Evolutionary conservation across 2,329 filamentous ascomycete genomes (phyloP), one percentile per base, ranked within the genome.

Genomic region (Madurella mycetomatis): DNA sequence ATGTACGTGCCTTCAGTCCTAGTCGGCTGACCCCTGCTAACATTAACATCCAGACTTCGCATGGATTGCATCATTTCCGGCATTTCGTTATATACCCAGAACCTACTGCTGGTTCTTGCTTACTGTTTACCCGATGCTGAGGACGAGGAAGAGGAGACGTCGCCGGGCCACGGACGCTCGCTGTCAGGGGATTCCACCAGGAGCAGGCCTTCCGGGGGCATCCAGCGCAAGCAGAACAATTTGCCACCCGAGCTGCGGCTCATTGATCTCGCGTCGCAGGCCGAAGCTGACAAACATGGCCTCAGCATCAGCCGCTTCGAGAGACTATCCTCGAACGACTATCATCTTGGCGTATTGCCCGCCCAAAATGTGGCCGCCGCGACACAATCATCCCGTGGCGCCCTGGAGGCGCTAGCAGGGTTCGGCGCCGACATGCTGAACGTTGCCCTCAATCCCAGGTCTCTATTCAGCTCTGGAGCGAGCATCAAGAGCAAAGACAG

Each of bases 11-110:
- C 5, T 4, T 7, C 1, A 4, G 16, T 2, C 12, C 2, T 16
- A 7, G 9, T 42, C 15, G 37, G 9, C 51, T 41, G 2, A n/a
- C 15, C 17, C 12, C 41, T 5, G 48, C 5, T 19, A 41, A 43
- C 69, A 67, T 19, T 59, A 25, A 25, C 48, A 25, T 16, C 19
- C 61, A 92, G 87, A 72, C 82, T 97, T 72, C 88, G 91, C 66
- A 95, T 94, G 73, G 94, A 99, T 75, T 97, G 94, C 77, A 91
- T 96, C 70, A 90, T 99, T 76, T 96, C 94, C 69, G 94, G 94
- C 66, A 87, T 99, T 72, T 95, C 92, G 61, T 80, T 99, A 72
- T 97, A 96, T 84, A 96, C 91, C 68, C 90, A 90, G 68, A 94
- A 84, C 67, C 79, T 96, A 63, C 80, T 99, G 71, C 82, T 96